Percentiles rank a stretch among this genome's conserved stretches.
Conservation (phyloP, 352 stramenopile genomes). For the Phytophthora brassicae region DNA sequence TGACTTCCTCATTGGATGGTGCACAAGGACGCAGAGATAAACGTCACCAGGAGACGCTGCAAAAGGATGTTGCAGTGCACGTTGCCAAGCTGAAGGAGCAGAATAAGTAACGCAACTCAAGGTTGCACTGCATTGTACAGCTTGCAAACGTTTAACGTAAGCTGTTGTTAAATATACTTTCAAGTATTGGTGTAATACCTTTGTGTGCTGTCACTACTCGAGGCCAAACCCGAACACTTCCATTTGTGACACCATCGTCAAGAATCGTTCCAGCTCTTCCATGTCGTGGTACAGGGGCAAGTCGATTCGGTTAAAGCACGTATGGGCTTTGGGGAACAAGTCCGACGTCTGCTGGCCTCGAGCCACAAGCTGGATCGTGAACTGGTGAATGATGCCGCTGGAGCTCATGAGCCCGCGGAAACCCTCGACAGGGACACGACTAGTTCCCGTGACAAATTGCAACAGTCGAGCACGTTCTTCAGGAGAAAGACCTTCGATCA, state of each 20-base stretch:
- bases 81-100: conserved; percentile 35
- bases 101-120: conserved; percentile 17
- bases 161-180: conserved; percentile 16
- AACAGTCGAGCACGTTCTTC: conserved; percentile 73
- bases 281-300: conserved; percentile 67
- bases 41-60: conserved; percentile 50
- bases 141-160: too few species aligned
- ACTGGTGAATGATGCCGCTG: conserved; percentile 77
- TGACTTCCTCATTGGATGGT: conserved; percentile 38
- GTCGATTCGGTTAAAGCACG: conserved; percentile 85
- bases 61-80: conserved; percentile 47
- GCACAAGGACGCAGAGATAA: conserved; percentile 49
- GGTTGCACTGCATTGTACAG: too few species aligned
- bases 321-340: conserved; percentile 77
- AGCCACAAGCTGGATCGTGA: conserved; percentile 77
- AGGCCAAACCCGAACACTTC: conserved; percentile 53
- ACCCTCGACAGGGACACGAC: conserved; percentile 76
- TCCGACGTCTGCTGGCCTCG: conserved; percentile 42
- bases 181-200: too few species aligned
- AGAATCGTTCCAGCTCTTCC: conserved; percentile 74
- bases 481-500: conserved; percentile 53
- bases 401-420: conserved; percentile 81
- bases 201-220: conserved; percentile 24
- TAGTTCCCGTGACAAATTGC: conserved; percentile 80
- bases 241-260: conserved; percentile 77